phyloP scores from a whole-genome alignment of 495 filamentous ascomycete species.

The Aspergillus campestris region DNA sequence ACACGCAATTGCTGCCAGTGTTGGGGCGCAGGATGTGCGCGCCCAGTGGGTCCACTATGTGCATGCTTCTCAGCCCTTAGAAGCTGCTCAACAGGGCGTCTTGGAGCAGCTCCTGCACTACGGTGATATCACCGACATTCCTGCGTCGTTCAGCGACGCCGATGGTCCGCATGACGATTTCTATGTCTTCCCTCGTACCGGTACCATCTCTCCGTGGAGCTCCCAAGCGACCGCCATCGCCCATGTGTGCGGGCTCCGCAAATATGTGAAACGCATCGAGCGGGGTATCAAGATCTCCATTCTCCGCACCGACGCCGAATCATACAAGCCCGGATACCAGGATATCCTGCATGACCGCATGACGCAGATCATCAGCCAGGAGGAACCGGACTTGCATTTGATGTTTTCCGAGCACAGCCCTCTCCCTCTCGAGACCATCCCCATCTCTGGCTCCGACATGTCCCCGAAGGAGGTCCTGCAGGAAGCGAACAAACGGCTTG shows the following conservation, averaged over 20 bases:
- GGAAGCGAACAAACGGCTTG: conserved; percentile 71
- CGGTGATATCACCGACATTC: conserved; percentile 45
- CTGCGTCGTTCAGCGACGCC: conserved; percentile 33
- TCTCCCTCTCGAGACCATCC: conserved; percentile 60
- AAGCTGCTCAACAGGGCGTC: conserved; percentile 34
- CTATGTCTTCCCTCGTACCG: conserved; percentile 68
- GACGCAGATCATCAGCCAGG: conserved; percentile 67
- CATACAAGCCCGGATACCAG: conserved; percentile 48
- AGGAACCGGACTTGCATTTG: conserved; percentile 54
- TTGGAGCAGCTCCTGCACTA: conserved; percentile 56
- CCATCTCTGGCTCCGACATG: conserved; percentile 52
- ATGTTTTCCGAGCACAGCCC: conserved; percentile 77
- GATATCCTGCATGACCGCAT: conserved; percentile 84
- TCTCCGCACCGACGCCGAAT: conserved; percentile 28
- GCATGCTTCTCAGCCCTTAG: conserved; percentile 32
- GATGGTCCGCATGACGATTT: conserved; percentile 43
- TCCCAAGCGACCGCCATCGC: conserved; percentile 92
- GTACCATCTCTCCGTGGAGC: conserved; percentile 93
- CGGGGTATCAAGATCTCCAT: conserved; percentile 65
- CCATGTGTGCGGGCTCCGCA: conserved; percentile 75
- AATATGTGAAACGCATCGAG: conserved; percentile 74
- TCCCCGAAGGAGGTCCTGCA: conserved; percentile 64
- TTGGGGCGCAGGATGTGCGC: conserved; percentile 48
- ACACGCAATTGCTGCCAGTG: conserved; percentile 38
- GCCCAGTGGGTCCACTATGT: conserved; percentile 62